phyloP scores from a whole-genome alignment of 768 basidiomycete genomes.

The Serendipita sp. region DNA sequence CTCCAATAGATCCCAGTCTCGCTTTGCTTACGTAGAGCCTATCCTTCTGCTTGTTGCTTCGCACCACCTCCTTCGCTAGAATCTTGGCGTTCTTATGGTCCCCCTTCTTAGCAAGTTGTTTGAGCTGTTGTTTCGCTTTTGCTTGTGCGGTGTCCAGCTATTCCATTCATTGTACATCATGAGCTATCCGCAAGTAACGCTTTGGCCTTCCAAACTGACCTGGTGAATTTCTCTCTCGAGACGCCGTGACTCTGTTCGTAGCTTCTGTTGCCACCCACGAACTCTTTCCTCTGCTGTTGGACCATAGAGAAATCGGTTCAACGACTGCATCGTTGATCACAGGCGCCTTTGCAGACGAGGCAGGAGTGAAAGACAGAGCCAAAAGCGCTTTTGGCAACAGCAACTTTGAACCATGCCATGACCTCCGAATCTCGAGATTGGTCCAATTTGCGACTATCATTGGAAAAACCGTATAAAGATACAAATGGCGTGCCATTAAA shows the following conservation, averaged over 20 bases:
- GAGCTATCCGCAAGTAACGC: conserved; percentile 15
- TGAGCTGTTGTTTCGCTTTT: conserved; percentile 68
- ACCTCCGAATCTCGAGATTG: background rate
- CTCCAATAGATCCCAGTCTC: conserved; percentile 72
- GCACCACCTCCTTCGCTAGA: conserved; percentile 83
- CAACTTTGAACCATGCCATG: background rate
- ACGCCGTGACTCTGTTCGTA: conserved; percentile 64
- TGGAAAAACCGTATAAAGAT: conserved; percentile 71
- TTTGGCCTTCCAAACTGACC: conserved; percentile 30
- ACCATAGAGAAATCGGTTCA: conserved; percentile 90
- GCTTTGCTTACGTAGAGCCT: conserved; percentile 86
- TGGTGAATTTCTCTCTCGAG: conserved; percentile 92
- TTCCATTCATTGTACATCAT: conserved; percentile 7
- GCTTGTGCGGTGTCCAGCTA: conserved; percentile 70
- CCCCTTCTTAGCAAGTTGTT: conserved; percentile 78
- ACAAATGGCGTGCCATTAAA: conserved; percentile 50
- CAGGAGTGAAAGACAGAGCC: no score
- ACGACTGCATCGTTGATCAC: conserved; percentile 46
- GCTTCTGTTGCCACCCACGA: conserved; percentile 75
- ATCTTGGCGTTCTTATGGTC: conserved; percentile 87
- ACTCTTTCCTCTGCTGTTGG: conserved; percentile 92
- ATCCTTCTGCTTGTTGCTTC: conserved; percentile 89
- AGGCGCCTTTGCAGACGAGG: no score
- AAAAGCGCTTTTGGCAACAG: no score
- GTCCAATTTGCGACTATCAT: conserved; percentile 30